These are phyloP conservation scores for Polychaeton citri DNA, from an alignment of 2,329 filamentous ascomycete species.

Conservation along the genomic window DNA sequence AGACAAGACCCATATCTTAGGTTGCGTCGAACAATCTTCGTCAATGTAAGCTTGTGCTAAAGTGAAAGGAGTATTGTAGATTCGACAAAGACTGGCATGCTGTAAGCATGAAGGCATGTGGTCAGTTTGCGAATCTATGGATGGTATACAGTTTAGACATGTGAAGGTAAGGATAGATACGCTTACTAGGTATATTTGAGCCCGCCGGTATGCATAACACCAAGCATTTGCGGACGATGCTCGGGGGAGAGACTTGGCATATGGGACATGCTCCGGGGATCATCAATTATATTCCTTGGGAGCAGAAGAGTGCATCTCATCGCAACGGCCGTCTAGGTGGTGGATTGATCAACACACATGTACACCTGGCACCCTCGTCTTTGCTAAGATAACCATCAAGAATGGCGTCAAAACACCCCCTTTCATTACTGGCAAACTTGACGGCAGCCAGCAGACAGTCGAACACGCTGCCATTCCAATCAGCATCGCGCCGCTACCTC, in stretches of 20 bases:
- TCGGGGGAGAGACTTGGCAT: background rate
- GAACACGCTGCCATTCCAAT: background rate
- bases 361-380: too few species aligned
- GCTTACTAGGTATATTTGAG: background rate
- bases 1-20: background rate
- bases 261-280: too few species aligned
- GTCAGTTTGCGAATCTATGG: too few species aligned
- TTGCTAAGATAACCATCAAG: too few species aligned
- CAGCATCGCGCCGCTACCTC: slow-evolving; percentile 6
- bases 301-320: background rate
- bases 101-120: background rate
- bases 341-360: too few species aligned
- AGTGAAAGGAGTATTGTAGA: too few species aligned
- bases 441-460: slow-evolving; percentile 2
- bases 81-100: slow-evolving; percentile 8
- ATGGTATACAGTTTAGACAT: background rate
- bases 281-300: background rate
- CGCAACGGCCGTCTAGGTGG: background rate
- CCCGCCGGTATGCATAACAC: too few species aligned
- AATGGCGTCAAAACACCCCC: slow-evolving; percentile 17
- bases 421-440: slow-evolving; percentile 12
- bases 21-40: slow-evolving; percentile 18
- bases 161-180: background rate
- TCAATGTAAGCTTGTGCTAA: too few species aligned
- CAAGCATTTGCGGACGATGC: background rate